Conservation (phyloP, 176 grass and related monocot species). For the Hordeum marinum region DNA sequence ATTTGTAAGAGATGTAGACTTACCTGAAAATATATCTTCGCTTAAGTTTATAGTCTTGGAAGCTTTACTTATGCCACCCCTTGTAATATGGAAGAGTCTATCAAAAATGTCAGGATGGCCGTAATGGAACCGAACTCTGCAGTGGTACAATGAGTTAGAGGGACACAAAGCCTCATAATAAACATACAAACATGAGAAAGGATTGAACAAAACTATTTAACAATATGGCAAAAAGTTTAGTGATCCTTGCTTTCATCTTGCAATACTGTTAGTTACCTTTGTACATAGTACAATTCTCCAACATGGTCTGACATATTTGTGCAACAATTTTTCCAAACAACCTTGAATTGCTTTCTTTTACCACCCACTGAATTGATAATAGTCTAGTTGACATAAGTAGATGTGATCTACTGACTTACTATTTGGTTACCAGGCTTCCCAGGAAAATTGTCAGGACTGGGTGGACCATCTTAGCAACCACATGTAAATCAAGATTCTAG, state of each 20-base stretch:
- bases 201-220: background rate
- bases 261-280: background rate
- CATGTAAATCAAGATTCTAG: background rate
- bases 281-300: background rate
- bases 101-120: constrained; percentile 99
- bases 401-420: background rate
- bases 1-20: background rate
- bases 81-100: constrained; percentile 97
- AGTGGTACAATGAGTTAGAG: background rate
- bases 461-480: background rate
- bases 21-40: constrained; percentile 98
- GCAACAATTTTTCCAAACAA: background rate
- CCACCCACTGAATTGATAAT: background rate
- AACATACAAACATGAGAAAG: constrained; percentile 9
- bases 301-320: background rate
- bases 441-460: background rate
- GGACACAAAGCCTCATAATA: background rate
- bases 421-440: background rate
- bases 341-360: background rate
- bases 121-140: constrained; percentile 96
- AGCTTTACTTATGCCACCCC: constrained; percentile 96
- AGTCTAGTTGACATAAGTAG: background rate
- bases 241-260: background rate
- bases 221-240: background rate
- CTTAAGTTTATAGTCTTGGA: constrained; percentile 97